phyloP scores from a whole-genome alignment of 345 rosid genomes.

The Zanthoxylum bungeanum region DNA sequence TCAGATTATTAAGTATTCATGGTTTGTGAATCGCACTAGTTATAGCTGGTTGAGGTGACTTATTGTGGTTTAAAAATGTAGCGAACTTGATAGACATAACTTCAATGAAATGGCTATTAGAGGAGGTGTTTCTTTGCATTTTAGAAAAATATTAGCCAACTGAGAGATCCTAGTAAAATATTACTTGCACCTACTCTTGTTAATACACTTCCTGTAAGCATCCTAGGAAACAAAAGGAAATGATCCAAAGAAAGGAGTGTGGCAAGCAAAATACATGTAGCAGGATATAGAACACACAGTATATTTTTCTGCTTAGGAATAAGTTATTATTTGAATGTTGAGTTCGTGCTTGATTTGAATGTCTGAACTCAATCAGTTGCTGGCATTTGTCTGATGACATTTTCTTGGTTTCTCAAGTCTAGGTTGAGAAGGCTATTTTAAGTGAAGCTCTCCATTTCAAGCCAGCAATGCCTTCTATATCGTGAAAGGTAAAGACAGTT shows the following conservation, averaged over 20 bases:
- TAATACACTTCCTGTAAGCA: neutral
- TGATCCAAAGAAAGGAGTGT: neutral
- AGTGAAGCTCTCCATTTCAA: too few species aligned
- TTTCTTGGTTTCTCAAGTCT: too few species aligned
- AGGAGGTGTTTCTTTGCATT: neutral
- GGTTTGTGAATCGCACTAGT: neutral
- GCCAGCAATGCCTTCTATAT: neutral
- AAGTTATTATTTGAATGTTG: too few species aligned
- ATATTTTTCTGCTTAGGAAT: neutral
- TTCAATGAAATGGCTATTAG: neutral
- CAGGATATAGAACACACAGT: neutral
- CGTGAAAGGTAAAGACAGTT: neutral
- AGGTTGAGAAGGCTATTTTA: too few species aligned
- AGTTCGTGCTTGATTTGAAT: too few species aligned
- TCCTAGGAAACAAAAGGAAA: neutral
- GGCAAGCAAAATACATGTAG: neutral
- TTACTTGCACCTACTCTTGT: neutral
- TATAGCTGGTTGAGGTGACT: neutral
- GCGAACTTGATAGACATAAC: neutral
- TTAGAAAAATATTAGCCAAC: neutral
- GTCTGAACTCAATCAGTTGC: too few species aligned
- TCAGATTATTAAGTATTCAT: neutral
- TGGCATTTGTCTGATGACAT: too few species aligned
- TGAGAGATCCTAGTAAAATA: neutral
- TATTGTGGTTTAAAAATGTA: neutral